Base-by-base conservation (phyloP, 176 grass and related monocot genomes). In the Carex kokanica region DNA sequence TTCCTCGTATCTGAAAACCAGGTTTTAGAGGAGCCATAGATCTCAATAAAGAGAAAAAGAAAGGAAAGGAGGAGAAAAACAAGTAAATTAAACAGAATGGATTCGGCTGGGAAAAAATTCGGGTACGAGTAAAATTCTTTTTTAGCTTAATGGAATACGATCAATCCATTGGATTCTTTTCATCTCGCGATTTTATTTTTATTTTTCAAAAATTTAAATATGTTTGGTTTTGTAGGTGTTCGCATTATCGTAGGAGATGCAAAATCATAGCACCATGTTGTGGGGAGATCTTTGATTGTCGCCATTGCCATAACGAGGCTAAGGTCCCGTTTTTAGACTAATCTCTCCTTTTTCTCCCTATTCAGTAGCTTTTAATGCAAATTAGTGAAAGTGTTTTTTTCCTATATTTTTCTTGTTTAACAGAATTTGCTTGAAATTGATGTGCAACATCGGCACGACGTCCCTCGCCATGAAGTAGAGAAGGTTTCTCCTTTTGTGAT, bases 251-350 rank as follows among this genome's bases (percentile, higher is more conserved):
- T 25, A 25, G 24, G 24, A 25, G 24, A 25, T 25, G 24, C 24
- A 25, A 25, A 25, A 25, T 25, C 24, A 25, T 25, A 25, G 24
- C 24, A 25, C 24, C 24, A 25, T 25, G 24, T 25, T 25, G 24
- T 25, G 24, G 24, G 24, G 24, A 92, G 80, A 86, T 91, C 63
- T 97, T 97, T 83, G 88, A 51, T 55, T 97, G 94, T 83, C 86
- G 94, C 43, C 94, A 97, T 89, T 97, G 94, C 87, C 92, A 97
- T 78, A 91, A 97, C 84, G 88, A 94, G 59, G 87, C 85, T 74
- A 97, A 91, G 85, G 94, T 97, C 10, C 66, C 4, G 6, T 21
- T 43, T 43, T 18, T 54, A 24, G 13, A 80, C 32, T 56, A 1
- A 23, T 6, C 64, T 32, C 60, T 21, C 8, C 52, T 7, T 43